Percentiles rank a stretch among this genome's conserved stretches.
These are phyloP conservation scores for Phytopythium chamaehyphon DNA, from an alignment of 352 stramenopile genomes.

Conservation along the genomic window DNA sequence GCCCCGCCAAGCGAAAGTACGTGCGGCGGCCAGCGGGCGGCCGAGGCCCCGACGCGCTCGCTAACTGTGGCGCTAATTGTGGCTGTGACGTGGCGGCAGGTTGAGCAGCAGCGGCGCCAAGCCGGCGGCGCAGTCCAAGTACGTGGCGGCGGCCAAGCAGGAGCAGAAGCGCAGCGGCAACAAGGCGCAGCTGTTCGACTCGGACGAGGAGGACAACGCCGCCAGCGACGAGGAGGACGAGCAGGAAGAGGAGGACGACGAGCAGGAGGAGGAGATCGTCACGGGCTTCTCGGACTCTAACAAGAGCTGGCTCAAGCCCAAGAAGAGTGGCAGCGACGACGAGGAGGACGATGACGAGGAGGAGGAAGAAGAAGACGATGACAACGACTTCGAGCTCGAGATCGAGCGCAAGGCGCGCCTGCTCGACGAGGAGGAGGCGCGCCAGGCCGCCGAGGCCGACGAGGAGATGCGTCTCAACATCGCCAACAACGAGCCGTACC, in stretches of 20 bases:
- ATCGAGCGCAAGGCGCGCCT: conserved; percentile 85
- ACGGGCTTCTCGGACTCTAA: conserved; percentile 79
- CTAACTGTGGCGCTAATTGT: background rate
- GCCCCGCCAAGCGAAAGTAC: conserved; percentile 53
- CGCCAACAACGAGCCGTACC: conserved; percentile 78
- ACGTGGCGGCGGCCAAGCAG: conserved; percentile 74
- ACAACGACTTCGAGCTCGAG: conserved; percentile 75
- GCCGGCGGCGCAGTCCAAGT: conserved; percentile 50
- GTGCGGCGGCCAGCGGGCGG: background rate
- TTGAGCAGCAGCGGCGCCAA: conserved; percentile 26
- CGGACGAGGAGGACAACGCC: conserved; percentile 46
- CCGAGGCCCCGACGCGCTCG: background rate
- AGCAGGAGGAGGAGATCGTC: conserved; percentile 32
- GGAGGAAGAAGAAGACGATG: conserved; percentile 27
- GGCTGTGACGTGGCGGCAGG: conserved; percentile 8
- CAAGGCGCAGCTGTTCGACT: conserved; percentile 68
- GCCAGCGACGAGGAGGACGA: conserved; percentile 42
- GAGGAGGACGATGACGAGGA: conserved; percentile 49
- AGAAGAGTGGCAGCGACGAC: conserved; percentile 47
- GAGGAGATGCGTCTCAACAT: conserved; percentile 88
- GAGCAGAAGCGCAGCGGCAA: conserved; percentile 41
- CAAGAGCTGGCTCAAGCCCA: conserved; percentile 83
- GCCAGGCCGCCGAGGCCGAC: conserved; percentile 67
- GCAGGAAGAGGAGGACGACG: conserved; percentile 44
- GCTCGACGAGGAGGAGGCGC: conserved; percentile 71